Base-by-base conservation (phyloP, 192 early-diverging fungal genomes). In the Phlyctochytrium arcticum region DNA sequence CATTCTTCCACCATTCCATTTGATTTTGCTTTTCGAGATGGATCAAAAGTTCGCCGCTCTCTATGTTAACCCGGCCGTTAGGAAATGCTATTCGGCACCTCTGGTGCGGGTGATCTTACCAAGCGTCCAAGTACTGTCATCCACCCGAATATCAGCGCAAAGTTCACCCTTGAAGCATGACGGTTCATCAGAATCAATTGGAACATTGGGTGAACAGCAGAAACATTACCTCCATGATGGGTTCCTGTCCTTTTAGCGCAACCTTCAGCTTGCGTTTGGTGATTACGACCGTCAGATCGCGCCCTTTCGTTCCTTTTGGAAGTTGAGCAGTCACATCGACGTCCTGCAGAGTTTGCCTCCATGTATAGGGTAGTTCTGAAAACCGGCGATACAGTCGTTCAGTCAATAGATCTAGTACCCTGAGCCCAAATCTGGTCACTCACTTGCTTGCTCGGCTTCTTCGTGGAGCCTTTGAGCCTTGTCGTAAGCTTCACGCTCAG, bases 1-100 rank as follows among this genome's bases (percentile, higher is more conserved):
- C 93, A 73, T 90, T 82, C 62, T 89, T 86, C 93, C 93, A 95
- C 93, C 93, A 95, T 66, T 89, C 83, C 71, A 78, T 80, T 23
- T 83, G 63, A 70, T 93, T 92, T 29, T 80, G 65, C 62, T 95
- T 95, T 73, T 95, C 93, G 42, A 94, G 63, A 47, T 95, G 89
- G 46, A 95, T 83, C 6, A 74, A 65, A 8, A 95, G 57, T 66
- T 90, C 85, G 23, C 84, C 81, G 73, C 81, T 83, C 67, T 89
- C 82, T 70, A 21, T 48, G 15, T 62, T 24, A 7, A 15, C 9
- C 4, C 0, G 48, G 12, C n/a, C 6, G 48, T 30, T 9, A 31
- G 7, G 6, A 12, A 7, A 31, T 35, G 8, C 23, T 31, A 32
- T 6, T 5, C 5, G 26, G 54, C 54, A 7, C 23, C 30, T 7